A percentile compares a stretch with the other conserved stretches of the same genome.
These are phyloP conservation scores for Malus sylvestris DNA, from an alignment of 306 rosid genomes.

Conservation along the genomic window DNA sequence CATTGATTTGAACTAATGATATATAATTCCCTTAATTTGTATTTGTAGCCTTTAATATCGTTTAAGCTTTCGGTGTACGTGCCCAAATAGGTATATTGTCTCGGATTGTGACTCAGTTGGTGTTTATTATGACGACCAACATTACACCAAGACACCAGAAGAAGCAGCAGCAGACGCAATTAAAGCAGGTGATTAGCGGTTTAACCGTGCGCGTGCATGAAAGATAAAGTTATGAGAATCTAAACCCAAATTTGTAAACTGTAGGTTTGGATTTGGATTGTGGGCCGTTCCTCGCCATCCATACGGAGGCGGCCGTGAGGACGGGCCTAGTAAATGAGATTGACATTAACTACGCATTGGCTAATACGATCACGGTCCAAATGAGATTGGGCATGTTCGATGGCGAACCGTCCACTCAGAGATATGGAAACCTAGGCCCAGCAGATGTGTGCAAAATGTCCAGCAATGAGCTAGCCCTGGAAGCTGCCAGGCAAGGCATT, in stretches of 20 bases:
- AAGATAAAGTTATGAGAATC: neutral
- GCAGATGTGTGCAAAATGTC: constrained; percentile 51
- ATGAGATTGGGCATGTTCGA: constrained; percentile 95
- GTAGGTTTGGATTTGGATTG: constrained; percentile 75
- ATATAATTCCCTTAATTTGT: neutral
- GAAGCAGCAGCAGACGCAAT: constrained; percentile 67
- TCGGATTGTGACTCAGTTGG: constrained; percentile 93
- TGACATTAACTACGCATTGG: constrained; percentile 58
- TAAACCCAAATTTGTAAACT: neutral
- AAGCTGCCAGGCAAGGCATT: constrained; percentile 80
- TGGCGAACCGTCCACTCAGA: constrained; percentile 53
- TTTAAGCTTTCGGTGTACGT: neutral
- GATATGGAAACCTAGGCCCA: constrained; percentile 59
- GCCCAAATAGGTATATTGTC: constrained; percentile 58
- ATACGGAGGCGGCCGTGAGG: constrained; percentile 53
- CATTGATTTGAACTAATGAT: no score
- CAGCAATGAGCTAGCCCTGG: constrained; percentile 65
- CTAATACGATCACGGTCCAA: constrained; percentile 61
- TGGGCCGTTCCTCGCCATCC: constrained; percentile 67
- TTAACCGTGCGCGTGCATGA: neutral
- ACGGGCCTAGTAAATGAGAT: constrained; percentile 38
- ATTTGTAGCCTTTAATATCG: no score
- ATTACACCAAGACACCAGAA: constrained; percentile 69
- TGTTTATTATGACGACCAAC: constrained; percentile 56
- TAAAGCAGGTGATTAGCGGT: constrained; percentile 34